Evolutionary conservation across 441 rosid genomes (phyloP).

Genomic region (Populus tomentosa): DNA sequence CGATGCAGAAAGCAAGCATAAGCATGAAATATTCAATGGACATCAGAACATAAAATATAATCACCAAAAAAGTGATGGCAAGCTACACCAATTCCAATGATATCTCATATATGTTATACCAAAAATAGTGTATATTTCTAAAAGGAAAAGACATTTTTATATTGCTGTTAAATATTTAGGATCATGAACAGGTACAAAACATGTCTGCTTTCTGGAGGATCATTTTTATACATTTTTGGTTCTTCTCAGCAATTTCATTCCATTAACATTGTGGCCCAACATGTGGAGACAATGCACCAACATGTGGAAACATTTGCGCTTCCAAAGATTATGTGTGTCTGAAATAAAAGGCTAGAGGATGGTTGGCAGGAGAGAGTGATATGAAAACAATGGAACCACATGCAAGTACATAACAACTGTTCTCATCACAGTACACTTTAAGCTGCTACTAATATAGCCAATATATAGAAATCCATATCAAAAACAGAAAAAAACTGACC

Average conservation of each 20-base stretch:
- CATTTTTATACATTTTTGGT: not conserved
- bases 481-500: not conserved
- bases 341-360: too few relatives aligned
- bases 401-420: too few relatives aligned
- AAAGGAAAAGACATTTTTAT: not conserved
- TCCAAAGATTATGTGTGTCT: not conserved
- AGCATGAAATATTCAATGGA: not conserved
- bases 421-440: too few relatives aligned
- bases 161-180: not conserved
- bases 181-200: not conserved
- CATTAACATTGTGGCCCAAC: not conserved
- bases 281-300: not conserved
- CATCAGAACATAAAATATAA: not conserved
- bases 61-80: not conserved
- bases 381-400: too few relatives aligned
- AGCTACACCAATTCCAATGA: not conserved
- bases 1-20: conserved; percentile 3
- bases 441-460: too few relatives aligned
- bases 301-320: not conserved
- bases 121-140: not conserved
- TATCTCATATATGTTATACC: not conserved
- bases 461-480: not conserved
- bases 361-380: too few relatives aligned
- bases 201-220: not conserved
- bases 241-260: not conserved